Percentiles rank a stretch among this genome's conserved stretches.
Conservation (phyloP, 2,329 filamentous ascomycete genomes). For the Clonostachys solani region DNA sequence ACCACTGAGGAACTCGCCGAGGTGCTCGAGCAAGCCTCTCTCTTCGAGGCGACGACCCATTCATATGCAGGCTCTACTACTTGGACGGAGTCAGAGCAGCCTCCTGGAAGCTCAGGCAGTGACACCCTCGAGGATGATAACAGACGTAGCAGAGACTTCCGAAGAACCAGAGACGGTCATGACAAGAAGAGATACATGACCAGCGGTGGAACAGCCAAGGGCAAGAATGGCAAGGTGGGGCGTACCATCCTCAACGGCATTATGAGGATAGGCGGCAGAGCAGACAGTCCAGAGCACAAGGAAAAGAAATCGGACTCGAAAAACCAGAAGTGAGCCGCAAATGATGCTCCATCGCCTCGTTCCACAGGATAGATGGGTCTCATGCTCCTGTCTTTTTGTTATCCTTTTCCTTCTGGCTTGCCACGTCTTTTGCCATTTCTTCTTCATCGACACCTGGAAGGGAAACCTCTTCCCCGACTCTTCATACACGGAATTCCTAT, state of each 20-base stretch:
- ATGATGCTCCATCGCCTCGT: too few relatives aligned
- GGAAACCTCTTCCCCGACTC: too few relatives aligned
- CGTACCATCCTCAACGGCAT: slow-evolving; percentile 37
- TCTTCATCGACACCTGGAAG: too few relatives aligned
- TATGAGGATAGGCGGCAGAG: slow-evolving; percentile 34
- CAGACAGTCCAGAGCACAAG: slow-evolving; percentile 33
- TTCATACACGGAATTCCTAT: too few relatives aligned
- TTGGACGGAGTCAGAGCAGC: slow-evolving; percentile 12
- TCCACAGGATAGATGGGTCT: too few relatives aligned
- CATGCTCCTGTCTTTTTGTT: too few relatives aligned
- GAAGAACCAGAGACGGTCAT: slow-evolving; percentile 16
- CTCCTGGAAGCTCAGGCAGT: slow-evolving; percentile 48
- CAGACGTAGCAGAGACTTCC: slow-evolving; percentile 24
- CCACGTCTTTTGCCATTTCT: too few relatives aligned
- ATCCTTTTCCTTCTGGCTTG: too few relatives aligned
- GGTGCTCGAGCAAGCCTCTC: slow-evolving; percentile 37
- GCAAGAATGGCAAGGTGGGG: slow-evolving; percentile 32
- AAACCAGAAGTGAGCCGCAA: not conserved
- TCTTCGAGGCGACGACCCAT: slow-evolving; percentile 26
- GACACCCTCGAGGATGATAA: slow-evolving; percentile 18
- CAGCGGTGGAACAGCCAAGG: slow-evolving; percentile 21
- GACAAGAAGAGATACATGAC: slow-evolving; percentile 20
- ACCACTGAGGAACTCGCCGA: slow-evolving; percentile 33
- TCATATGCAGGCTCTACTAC: slow-evolving; percentile 19
- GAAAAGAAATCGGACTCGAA: slow-evolving; percentile 5